phyloP scores from a whole-genome alignment of 2,329 filamentous ascomycete species.

The Tolypocladium sp. region DNA sequence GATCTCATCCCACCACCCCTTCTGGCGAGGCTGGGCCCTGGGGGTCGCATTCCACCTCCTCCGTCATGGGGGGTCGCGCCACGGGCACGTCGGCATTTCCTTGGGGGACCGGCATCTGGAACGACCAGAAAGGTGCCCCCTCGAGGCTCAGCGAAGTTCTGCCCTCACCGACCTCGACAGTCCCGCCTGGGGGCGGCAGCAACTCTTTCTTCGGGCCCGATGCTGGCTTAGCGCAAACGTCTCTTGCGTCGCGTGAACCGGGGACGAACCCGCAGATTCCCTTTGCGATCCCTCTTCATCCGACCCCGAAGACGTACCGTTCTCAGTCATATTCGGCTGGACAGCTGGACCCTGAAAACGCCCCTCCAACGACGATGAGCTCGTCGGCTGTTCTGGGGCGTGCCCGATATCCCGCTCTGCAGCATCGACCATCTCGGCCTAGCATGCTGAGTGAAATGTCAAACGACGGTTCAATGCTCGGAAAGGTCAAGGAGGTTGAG shows the following conservation, averaged over 20 bases:
- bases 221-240: conserved; percentile 34
- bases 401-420: conserved; percentile 56
- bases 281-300: conserved; percentile 80
- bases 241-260: conserved; percentile 41
- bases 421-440: conserved; percentile 72
- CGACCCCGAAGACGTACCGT: conserved; percentile 84
- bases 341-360: conserved; percentile 65
- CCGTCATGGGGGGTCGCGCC: conserved; percentile 36
- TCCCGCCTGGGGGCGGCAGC: conserved; percentile 32
- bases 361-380: conserved; percentile 29
- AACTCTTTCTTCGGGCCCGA: conserved; percentile 43
- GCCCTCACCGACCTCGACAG: conserved; percentile 62
- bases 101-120: conserved; percentile 81
- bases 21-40: conserved; percentile 54
- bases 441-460: conserved; percentile 69
- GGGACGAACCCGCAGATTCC: conserved; percentile 60
- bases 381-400: conserved; percentile 42
- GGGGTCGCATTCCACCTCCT: conserved; percentile 42
- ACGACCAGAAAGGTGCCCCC: conserved; percentile 70
- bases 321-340: conserved; percentile 97
- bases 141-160: conserved; percentile 66
- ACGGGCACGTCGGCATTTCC: conserved; percentile 46
- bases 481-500: conserved; percentile 62
- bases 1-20: conserved; percentile 74
- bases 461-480: conserved; percentile 50